Conservation (phyloP, 148 eudicot species). For the Vaccinium myrtillus region DNA sequence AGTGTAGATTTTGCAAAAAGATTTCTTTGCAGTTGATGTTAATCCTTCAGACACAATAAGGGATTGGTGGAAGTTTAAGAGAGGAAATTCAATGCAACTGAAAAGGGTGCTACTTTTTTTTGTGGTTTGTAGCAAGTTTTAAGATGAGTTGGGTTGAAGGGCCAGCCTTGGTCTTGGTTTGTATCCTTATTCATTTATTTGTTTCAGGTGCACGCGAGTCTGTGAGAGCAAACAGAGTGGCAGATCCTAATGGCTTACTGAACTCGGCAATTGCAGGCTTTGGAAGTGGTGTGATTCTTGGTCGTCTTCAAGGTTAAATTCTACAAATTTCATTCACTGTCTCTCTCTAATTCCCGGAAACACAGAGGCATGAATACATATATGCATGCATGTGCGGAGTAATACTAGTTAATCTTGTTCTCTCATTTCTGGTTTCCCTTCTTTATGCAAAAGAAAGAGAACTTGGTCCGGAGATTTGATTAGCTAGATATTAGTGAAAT, state of each 20-base stretch:
- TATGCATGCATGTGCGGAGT: not conserved
- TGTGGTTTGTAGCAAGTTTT: not conserved
- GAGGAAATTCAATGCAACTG: not conserved
- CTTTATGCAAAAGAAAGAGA: not conserved
- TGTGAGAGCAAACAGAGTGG: conserved; percentile 57
- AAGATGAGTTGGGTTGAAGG: not conserved
- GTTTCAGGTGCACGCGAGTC: conserved; percentile 78
- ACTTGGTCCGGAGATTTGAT: not conserved
- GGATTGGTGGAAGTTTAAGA: no score
- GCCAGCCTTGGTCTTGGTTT: not conserved
- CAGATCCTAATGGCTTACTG: conserved; percentile 61
- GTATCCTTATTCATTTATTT: not conserved
- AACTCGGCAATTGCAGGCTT: conserved; percentile 78
- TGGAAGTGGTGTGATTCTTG: conserved; percentile 82
- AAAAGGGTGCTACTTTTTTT: not conserved
- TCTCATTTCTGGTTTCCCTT: no score
- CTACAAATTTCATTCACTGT: not conserved
- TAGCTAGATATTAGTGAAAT: not conserved
- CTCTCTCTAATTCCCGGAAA: not conserved
- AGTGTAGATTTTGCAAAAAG: no score
- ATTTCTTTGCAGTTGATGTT: no score
- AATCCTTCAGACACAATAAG: no score
- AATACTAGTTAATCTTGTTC: not conserved
- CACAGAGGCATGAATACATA: not conserved
- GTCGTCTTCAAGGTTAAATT: conserved; percentile 75